Percentiles rank a stretch among this genome's conserved stretches.
Evolutionary conservation across 2,329 filamentous ascomycete genomes (phyloP).

Genomic region (Orbilia ellipsospora): DNA sequence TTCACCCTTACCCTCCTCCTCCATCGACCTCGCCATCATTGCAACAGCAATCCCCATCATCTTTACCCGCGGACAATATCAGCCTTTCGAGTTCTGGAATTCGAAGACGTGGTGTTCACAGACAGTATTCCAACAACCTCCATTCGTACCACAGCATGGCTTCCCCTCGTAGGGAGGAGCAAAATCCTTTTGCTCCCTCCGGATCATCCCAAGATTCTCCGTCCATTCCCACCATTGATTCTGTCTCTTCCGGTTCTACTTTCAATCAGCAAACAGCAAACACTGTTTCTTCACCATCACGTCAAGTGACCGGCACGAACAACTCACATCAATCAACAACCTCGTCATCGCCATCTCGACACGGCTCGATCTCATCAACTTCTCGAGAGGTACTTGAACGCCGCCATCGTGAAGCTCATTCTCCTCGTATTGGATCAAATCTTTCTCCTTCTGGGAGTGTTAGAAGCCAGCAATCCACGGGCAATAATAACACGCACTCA

Average conservation of each 20-base stretch:
- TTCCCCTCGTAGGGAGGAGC: constrained; percentile 43
- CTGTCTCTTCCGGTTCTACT: constrained; percentile 13
- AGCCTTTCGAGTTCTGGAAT: constrained; percentile 50
- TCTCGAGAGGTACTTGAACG: constrained; percentile 54
- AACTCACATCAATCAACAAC: constrained; percentile 29
- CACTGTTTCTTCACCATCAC: constrained; percentile 45
- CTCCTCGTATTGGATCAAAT: constrained; percentile 36
- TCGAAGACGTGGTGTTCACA: constrained; percentile 47
- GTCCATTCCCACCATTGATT: constrained; percentile 8
- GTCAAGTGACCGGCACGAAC: constrained; percentile 35
- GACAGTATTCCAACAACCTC: constrained; percentile 50
- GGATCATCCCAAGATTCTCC: not conserved
- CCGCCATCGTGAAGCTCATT: constrained; percentile 50
- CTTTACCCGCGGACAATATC: constrained; percentile 18
- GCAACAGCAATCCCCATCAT: constrained; percentile 5
- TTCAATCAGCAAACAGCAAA: constrained; percentile 43
- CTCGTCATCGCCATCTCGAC: constrained; percentile 49
- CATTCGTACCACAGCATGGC: constrained; percentile 53
- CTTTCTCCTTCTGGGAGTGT: constrained; percentile 41
- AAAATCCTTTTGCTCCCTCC: constrained; percentile 45
- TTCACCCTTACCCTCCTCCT: constrained; percentile 26
- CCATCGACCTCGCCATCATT: constrained; percentile 14
- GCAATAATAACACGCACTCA: not conserved
- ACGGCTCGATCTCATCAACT: constrained; percentile 49
- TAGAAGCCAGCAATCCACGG: constrained; percentile 29